Evolutionary conservation across 2,329 filamentous ascomycete genomes (phyloP), one percentile per base, ranked within the genome.

Genomic region (Ceratocystis destructans): DNA sequence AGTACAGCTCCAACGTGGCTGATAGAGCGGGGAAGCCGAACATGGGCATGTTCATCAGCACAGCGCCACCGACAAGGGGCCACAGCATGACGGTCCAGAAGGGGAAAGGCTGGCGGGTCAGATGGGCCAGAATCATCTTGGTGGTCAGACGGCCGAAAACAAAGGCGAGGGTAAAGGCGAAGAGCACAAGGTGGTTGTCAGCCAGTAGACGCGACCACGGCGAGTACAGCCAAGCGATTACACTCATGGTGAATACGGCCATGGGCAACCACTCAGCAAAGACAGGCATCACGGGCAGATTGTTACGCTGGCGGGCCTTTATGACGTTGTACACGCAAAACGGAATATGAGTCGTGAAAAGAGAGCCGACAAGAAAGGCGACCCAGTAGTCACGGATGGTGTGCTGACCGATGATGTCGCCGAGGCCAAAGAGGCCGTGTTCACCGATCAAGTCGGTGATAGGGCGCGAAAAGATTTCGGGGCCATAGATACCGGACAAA

Each of bases 91-190:
- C 83, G 10, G 94, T 97, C 91, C 92, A 97, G 81, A 89, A 95
- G 1, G 94, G 94, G 77, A 97, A 99, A 2, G 93, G 89, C 75
- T 97, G 94, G 69, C 85, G 85, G 1, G 94, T 94, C 64, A 99
- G 80, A 76, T 99, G 94, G 2, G 94, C 93, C 20, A 99, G 85
- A 73, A 99, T 99, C 76, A 97, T 97, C 80, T 97, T 99, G 48
- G 94, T 99, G 0, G 94, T 97, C 87, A 99, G 91, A 71, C 94
- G 88, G 45, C 94, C 94, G 75, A 99, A 97, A 68, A 96, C 94
- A 72, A 97, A 92, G n/a, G 90, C 89, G 81, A 97, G 88, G 68
- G 90, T 96, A 68, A 96, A 77, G 78, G 92, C 96, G 76, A 96
- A 96, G 61, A 97, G 83, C 10, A 95, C 86, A 1, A 99, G 83